Evolutionary conservation across 1,284 basidiomycete species (phyloP), one percentile per base, ranked within the genome.

Genomic region (Apiotrichum gracile): DNA sequence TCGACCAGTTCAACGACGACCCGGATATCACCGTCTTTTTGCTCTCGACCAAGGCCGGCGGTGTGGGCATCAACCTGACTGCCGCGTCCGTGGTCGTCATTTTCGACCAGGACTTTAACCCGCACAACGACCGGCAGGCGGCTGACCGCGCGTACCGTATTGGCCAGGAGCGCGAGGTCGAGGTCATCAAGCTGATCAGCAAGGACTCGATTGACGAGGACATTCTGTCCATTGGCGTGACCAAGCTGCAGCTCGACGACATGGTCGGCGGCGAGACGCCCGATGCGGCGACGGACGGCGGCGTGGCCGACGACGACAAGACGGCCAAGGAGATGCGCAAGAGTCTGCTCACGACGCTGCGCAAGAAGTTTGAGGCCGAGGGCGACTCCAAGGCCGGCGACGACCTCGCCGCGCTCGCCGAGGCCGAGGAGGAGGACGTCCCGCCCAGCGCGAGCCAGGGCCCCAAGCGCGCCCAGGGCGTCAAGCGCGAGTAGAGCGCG

Each of bases 131-230:
- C 77, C 84, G 87, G 58, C 94, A 98, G 77, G 96, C 96, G 0
- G 91, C 94, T 52, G 96, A 99, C 72, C 85, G 96, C 34, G 92
- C 92, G 26, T 98, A 97, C 72, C 87, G 96, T n/a, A 97, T 99
- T 63, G 74, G 73, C 35, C 73, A 74, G 63, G 73, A 74, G 41
- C 66, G 68, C 47, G 63, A 66, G 49, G 73, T 74, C 37, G 70
- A 76, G 58, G 74, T 98, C 5, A 84, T 97, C 68, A 96, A 93
- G 70, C 79, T 98, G n/a, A 89, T 97, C 63, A 87, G 89, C 2
- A 85, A 83, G 55, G 89, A 85, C 14, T 93, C 91, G 1, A 97
- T 98, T 59, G 94, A 97, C 65, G 93, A 97, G 74, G 91, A 96
- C 70, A 97, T 97, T 82, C 76, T 91, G 26, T 81, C 81, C n/a